A percentile compares a stretch with the other conserved stretches of the same genome.
Conservation (phyloP, 805 yeast species). For the Kuraishia ogatae region DNA sequence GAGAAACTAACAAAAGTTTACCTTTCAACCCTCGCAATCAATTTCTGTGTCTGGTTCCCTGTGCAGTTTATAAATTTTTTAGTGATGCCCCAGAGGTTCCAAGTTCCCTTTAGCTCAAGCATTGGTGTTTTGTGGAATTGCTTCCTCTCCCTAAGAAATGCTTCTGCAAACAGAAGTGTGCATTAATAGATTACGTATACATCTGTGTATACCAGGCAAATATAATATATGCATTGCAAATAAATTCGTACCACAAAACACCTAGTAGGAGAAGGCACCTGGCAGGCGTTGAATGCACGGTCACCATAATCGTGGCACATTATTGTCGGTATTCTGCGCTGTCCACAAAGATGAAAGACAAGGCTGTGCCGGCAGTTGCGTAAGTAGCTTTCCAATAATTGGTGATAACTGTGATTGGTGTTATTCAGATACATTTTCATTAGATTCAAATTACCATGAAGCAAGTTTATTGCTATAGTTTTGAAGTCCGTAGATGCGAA, state of each 20-base stretch:
- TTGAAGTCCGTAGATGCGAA: too few relatives aligned
- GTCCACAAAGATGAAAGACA: not conserved
- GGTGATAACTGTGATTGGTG: too few relatives aligned
- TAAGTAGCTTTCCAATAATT: too few relatives aligned
- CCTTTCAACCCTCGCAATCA: constrained; percentile 56
- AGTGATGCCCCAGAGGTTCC: constrained; percentile 60
- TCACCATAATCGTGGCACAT: too few relatives aligned
- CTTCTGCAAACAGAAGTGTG: constrained; percentile 16
- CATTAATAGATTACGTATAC: too few relatives aligned
- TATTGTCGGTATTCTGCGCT: too few relatives aligned
- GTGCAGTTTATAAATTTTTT: constrained; percentile 72
- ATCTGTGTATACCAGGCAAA: not conserved
- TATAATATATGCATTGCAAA: not conserved
- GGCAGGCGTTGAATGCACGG: too few relatives aligned
- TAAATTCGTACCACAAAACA: not conserved
- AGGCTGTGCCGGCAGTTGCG: too few relatives aligned
- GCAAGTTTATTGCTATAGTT: too few relatives aligned
- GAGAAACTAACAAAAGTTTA: constrained; percentile 60
- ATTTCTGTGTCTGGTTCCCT: constrained; percentile 74
- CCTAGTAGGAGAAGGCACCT: too few relatives aligned
- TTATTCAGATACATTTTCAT: too few relatives aligned
- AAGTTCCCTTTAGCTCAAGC: constrained; percentile 84
- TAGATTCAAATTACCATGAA: too few relatives aligned
- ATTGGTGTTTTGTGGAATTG: constrained; percentile 94
- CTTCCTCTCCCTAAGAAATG: constrained; percentile 74